Conservation (phyloP, 768 basidiomycete species). For the Cystofilobasidium macerans region DNA sequence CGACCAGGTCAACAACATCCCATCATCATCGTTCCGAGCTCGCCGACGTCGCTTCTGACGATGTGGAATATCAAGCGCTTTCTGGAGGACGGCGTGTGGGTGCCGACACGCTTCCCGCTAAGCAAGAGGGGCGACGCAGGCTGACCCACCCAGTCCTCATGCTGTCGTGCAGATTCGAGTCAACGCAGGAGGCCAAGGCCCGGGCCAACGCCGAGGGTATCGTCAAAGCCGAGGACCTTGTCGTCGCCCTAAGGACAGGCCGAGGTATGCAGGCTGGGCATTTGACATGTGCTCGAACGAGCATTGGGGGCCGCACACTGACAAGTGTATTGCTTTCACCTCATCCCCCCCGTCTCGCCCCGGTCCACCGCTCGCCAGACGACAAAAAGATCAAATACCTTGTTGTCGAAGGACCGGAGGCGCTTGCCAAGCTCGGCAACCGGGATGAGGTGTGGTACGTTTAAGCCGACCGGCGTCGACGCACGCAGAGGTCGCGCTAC, state of each 20-base stretch:
- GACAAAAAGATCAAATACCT: constrained; percentile 52
- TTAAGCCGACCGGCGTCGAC: too few relatives aligned
- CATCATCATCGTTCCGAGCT: constrained; percentile 95
- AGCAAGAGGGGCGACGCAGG: too few relatives aligned
- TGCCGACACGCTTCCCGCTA: constrained; percentile 9
- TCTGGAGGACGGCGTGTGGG: constrained; percentile 74
- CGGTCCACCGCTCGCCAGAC: constrained; percentile 20
- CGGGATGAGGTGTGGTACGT: constrained; percentile 11
- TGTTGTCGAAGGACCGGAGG: constrained; percentile 85
- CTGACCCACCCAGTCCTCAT: not conserved
- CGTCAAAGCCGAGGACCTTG: constrained; percentile 21
- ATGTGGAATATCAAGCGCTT: constrained; percentile 97
- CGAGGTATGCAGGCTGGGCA: constrained; percentile 9
- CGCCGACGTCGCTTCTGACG: constrained; percentile 84
- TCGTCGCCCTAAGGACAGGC: constrained; percentile 16
- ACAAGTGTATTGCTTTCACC: too few relatives aligned
- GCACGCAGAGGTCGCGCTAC: too few relatives aligned
- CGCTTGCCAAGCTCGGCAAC: constrained; percentile 64
- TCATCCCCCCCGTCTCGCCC: too few relatives aligned
- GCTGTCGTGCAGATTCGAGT: constrained; percentile 13
- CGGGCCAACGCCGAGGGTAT: constrained; percentile 6
- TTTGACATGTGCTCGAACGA: too few relatives aligned
- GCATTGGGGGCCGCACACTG: too few relatives aligned
- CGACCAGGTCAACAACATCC: constrained; percentile 60
- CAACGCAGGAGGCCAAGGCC: constrained; percentile 18